These are phyloP conservation scores for Kingdonia uniflora DNA, from an alignment of 164 flowering plant genomes.

Conservation along the genomic window DNA sequence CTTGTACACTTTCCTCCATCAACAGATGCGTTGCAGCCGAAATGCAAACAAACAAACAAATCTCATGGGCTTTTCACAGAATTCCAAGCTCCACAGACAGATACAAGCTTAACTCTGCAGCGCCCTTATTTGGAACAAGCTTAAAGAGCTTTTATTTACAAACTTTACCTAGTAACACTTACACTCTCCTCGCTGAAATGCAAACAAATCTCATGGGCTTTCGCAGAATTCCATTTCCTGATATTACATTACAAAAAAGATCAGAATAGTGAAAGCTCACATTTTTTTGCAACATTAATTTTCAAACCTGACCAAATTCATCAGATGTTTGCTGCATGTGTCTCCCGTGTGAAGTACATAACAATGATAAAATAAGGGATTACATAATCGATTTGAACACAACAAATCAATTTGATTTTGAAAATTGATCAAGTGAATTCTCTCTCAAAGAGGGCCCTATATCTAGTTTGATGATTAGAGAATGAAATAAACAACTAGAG, in stretches of 20 bases:
- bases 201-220: conserved; percentile 13
- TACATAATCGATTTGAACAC: background rate
- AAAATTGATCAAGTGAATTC: no score
- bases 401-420: no score
- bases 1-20: background rate
- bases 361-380: background rate
- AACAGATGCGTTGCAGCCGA: no score
- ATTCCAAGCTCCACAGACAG: no score
- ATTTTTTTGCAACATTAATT: background rate
- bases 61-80: conserved; percentile 23
- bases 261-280: background rate
- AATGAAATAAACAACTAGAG: no score
- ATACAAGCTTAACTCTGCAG: conserved; percentile 3
- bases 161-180: background rate
- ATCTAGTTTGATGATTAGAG: no score
- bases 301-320: background rate
- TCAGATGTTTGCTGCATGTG: no score
- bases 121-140: conserved; percentile 9
- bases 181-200: background rate
- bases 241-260: background rate
- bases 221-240: conserved; percentile 28
- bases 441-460: no score
- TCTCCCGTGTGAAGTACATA: no score
- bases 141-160: conserved; percentile 14
- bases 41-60: background rate